Evolutionary conservation across 2,329 filamentous ascomycete species (phyloP), one percentile per base, ranked within the genome.

Genomic region (Penicillium sp.): DNA sequence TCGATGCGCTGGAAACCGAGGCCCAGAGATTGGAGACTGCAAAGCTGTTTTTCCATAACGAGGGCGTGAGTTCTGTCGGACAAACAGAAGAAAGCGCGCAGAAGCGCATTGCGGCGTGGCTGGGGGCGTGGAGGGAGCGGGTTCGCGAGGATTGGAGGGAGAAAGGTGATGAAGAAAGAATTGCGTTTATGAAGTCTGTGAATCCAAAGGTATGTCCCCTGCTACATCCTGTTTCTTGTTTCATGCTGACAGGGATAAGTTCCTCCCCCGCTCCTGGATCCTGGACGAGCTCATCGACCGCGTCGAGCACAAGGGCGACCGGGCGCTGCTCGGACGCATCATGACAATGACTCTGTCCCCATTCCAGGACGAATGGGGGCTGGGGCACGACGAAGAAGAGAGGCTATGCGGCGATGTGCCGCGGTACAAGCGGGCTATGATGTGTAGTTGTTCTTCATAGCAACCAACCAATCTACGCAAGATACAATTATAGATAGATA

Each of bases 261-360:
- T 99, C 66, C 79, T 97, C 0, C 91, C 94, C 0, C 83, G 91
- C 47, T 87, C 89, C 18, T 99, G 93, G 92, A 84, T 99, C 52
- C 79, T 99, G 20, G 93, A 97, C 69, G 94, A 99, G 72, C 72
- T 99, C 14, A 97, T 99, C 63, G 84, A 88, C 47, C 83, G 90
- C 9, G 92, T 97, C 0, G 91, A 97, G 72, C 90, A 90, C 69
- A 85, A 87, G 52, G 84, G 86, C 2, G 92, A 99, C 66, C 81
- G 90, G 55, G 87, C 91, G 8, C 86, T 97, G 35, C 71, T 99
- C 46, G 79, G 83, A 12, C 81, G 87, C 28, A 80, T 94, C 23
- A 90, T 96, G 87, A 83, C 90, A 46, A 88, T 97, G 86, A 84
- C 86, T 2, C 75, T 93, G 42, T 80, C 90, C 65, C 94, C 94